These are phyloP conservation scores for Jaltomata sinuosa DNA, from an alignment of 257 asterid genomes.

Conservation along the genomic window DNA sequence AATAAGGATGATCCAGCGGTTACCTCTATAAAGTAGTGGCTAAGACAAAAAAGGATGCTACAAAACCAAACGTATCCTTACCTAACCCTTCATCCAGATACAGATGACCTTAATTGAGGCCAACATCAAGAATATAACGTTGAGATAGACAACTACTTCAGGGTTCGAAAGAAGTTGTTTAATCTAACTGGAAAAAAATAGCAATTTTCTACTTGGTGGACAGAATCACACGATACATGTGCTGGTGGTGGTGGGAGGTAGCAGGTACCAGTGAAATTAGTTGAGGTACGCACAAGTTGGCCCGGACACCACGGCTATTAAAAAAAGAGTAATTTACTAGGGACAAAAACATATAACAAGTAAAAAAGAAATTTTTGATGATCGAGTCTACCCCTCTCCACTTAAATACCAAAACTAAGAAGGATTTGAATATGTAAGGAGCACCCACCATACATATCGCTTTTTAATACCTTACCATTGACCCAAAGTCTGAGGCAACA, in stretches of 20 bases:
- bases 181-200: not conserved
- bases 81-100: not conserved
- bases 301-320: not conserved
- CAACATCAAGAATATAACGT: not conserved
- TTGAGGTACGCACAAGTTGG: not conserved
- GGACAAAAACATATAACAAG: not conserved
- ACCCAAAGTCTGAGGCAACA: not conserved
- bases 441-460: not conserved
- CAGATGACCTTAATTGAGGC: not conserved
- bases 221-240: not conserved
- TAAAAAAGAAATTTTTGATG: not conserved
- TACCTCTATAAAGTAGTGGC: not conserved
- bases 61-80: not conserved
- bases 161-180: not conserved
- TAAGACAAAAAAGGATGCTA: not conserved
- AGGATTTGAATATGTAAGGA: not conserved
- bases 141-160: not conserved
- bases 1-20: not conserved
- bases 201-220: not conserved
- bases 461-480: not conserved
- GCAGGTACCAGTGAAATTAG: not conserved
- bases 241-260: not conserved
- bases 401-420: not conserved
- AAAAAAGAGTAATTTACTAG: not conserved
- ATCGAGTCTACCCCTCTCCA: not conserved